These are phyloP conservation scores for Jackrogersella minutella DNA, from an alignment of 495 filamentous ascomycete genomes.

Conservation along the genomic window DNA sequence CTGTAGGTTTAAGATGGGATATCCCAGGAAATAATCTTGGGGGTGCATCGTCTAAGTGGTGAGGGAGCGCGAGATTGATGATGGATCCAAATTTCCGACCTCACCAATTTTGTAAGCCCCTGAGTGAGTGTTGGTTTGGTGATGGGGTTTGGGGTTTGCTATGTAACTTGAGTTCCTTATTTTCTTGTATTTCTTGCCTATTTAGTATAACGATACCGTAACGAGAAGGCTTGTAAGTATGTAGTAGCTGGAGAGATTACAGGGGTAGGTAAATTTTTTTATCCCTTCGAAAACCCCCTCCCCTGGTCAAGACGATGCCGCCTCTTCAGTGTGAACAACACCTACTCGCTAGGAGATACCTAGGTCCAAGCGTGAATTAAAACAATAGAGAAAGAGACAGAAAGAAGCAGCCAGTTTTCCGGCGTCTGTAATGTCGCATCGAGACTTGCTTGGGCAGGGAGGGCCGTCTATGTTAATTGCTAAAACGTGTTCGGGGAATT, in stretches of 20 bases:
- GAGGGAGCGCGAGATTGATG: conserved; percentile 12
- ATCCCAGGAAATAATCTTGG: conserved; percentile 16
- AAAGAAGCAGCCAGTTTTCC: conserved; percentile 6
- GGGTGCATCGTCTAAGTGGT: not conserved
- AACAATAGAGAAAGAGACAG: not conserved
- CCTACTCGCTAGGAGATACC: conserved; percentile 18
- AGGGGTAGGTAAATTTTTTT: conserved; percentile 5
- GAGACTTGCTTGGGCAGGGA: conserved; percentile 32
- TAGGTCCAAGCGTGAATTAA: not conserved
- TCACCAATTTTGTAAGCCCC: conserved; percentile 13
- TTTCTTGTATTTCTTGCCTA: conserved; percentile 6
- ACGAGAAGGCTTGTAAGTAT: conserved; percentile 1
- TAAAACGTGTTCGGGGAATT: conserved; percentile 45
- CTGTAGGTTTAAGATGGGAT: conserved; percentile 11
- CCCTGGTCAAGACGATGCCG: conserved; percentile 8
- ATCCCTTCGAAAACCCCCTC: conserved; percentile 13
- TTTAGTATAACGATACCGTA: conserved; percentile 14
- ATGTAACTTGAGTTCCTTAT: conserved; percentile 21
- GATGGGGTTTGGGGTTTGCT: conserved; percentile 22
- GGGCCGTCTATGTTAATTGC: conserved; percentile 42
- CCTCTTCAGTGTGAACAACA: conserved; percentile 15
- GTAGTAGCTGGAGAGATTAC: conserved; percentile 9
- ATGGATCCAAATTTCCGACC: conserved; percentile 23
- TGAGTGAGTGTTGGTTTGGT: conserved; percentile 5
- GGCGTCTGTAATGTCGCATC: conserved; percentile 32